These are phyloP conservation scores for Botrytis galanthina DNA, from an alignment of 2,329 filamentous ascomycete genomes.

Conservation along the genomic window DNA sequence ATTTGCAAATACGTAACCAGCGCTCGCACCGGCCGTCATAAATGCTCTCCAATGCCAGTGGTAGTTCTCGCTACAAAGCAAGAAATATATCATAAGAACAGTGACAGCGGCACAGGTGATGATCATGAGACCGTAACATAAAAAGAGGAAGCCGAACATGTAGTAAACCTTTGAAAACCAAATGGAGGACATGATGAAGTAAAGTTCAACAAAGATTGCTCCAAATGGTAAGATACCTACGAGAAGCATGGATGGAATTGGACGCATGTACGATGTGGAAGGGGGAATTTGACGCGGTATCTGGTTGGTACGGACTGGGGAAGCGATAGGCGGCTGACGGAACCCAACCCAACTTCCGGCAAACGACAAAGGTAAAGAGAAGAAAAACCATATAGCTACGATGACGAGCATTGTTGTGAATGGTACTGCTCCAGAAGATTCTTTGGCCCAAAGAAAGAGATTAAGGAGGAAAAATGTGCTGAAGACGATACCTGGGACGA, in stretches of 20 bases:
- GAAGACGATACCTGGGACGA: slow-evolving; percentile 87
- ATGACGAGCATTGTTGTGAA: slow-evolving; percentile 97
- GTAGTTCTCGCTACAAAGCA: slow-evolving; percentile 95
- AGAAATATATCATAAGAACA: slow-evolving; percentile 90
- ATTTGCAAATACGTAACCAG: slow-evolving; percentile 87
- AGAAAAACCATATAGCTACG: slow-evolving; percentile 92
- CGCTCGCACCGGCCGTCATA: slow-evolving; percentile 84
- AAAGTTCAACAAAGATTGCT: slow-evolving; percentile 96
- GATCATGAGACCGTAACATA: slow-evolving; percentile 97
- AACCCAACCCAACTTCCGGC: slow-evolving; percentile 93
- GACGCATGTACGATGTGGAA: slow-evolving; percentile 75
- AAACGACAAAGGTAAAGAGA: slow-evolving; percentile 88
- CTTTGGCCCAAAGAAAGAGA: slow-evolving; percentile 91
- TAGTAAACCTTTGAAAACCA: slow-evolving; percentile 99
- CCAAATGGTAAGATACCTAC: slow-evolving; percentile 92
- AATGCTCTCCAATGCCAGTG: slow-evolving; percentile 99
- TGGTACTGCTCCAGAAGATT: slow-evolving; percentile 89
- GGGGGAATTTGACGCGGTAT: slow-evolving; percentile 96
- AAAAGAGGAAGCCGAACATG: slow-evolving; percentile 99
- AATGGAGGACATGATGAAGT: slow-evolving; percentile 99
- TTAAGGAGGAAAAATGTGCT: slow-evolving; percentile 87
- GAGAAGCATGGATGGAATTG: slow-evolving; percentile 84
- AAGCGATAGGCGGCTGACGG: slow-evolving; percentile 66
- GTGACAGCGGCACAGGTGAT: slow-evolving; percentile 91
- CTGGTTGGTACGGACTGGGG: slow-evolving; percentile 93